Evolutionary conservation across 495 filamentous ascomycete species (phyloP).

Genomic region (Symbiotaphrina buchneri): DNA sequence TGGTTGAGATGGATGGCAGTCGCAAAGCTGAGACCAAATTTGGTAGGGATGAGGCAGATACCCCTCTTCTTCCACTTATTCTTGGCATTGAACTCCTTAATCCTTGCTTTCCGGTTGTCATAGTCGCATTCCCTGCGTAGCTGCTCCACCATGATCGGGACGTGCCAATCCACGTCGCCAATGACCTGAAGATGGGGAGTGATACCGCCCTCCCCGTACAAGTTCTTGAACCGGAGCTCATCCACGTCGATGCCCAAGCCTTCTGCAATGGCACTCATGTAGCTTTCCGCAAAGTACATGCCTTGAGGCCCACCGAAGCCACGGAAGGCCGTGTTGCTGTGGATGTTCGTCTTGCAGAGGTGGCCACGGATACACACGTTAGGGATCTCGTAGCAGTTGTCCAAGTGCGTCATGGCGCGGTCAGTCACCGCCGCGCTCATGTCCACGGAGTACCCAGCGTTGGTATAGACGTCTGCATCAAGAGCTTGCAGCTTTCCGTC

Average conservation of each 20-base stretch:
- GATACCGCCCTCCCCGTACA: slow-evolving; percentile 15
- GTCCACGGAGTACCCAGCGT: slow-evolving; percentile 16
- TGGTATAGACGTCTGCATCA: slow-evolving; percentile 17
- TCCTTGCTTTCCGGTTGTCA: slow-evolving; percentile 10
- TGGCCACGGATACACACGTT: slow-evolving; percentile 16
- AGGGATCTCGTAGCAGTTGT: slow-evolving; percentile 17
- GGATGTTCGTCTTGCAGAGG: slow-evolving; percentile 18
- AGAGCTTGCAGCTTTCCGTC: slow-evolving; percentile 17
- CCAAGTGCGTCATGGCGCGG: slow-evolving; percentile 16
- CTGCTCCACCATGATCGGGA: slow-evolving; percentile 14
- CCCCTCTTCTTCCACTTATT: slow-evolving; percentile 20
- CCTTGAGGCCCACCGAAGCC: slow-evolving; percentile 19
- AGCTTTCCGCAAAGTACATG: slow-evolving; percentile 16
- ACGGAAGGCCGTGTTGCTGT: slow-evolving; percentile 20
- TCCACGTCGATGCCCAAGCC: slow-evolving; percentile 14
- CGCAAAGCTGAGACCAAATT: slow-evolving; percentile 19
- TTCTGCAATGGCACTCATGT: slow-evolving; percentile 17
- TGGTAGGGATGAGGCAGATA: slow-evolving; percentile 17
- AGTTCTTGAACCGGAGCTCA: slow-evolving; percentile 15
- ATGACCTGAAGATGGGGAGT: slow-evolving; percentile 17
- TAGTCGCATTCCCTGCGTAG: slow-evolving; percentile 13
- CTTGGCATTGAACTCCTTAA: slow-evolving; percentile 13
- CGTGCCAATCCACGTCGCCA: slow-evolving; percentile 19
- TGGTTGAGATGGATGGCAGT: slow-evolving; percentile 19
- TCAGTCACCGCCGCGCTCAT: slow-evolving; percentile 20